Evolutionary conservation across 257 asterid genomes (phyloP).

Genomic region (Penstemon barbatus): DNA sequence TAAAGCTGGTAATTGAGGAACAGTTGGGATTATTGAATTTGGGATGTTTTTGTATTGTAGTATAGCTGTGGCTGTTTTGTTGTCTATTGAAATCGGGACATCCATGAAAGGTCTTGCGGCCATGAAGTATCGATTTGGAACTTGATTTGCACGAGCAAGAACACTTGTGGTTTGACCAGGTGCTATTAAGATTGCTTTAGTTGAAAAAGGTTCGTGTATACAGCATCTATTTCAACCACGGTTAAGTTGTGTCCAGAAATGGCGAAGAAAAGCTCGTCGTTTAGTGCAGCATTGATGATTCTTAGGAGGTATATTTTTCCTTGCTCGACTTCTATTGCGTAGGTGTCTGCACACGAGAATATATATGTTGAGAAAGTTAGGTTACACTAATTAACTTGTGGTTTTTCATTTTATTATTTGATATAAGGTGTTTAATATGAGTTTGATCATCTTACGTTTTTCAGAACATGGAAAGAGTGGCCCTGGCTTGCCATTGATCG

Average conservation of each 20-base stretch:
- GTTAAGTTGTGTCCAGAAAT: slow-evolving; percentile 47
- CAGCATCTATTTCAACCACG: slow-evolving; percentile 55
- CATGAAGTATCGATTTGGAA: slow-evolving; percentile 48
- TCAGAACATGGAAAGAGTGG: slow-evolving; percentile 54
- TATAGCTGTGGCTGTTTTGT: slow-evolving; percentile 52
- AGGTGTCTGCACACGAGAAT: slow-evolving; percentile 40
- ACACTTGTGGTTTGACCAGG: slow-evolving; percentile 59
- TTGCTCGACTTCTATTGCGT: slow-evolving; percentile 50
- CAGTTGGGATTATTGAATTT: slow-evolving; percentile 29
- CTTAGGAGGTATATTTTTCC: slow-evolving; percentile 52
- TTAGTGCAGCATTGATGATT: slow-evolving; percentile 50
- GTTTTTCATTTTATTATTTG: not conserved
- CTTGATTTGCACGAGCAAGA: slow-evolving; percentile 44
- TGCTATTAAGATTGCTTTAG: slow-evolving; percentile 42
- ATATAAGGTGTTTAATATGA: not conserved
- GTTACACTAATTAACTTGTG: too few species aligned
- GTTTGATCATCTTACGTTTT: slow-evolving; percentile 34
- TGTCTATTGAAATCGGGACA: slow-evolving; percentile 43
- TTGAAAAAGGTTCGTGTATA: slow-evolving; percentile 54
- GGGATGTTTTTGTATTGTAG: slow-evolving; percentile 50
- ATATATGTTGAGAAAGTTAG: not conserved
- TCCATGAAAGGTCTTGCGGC: slow-evolving; percentile 50
- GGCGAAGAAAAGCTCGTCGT: slow-evolving; percentile 48
- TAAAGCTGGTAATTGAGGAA: slow-evolving; percentile 38
- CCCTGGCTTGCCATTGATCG: slow-evolving; percentile 62